Evolutionary conservation across 2,329 filamentous ascomycete genomes (phyloP).

Genomic region (Xylaria sp.): DNA sequence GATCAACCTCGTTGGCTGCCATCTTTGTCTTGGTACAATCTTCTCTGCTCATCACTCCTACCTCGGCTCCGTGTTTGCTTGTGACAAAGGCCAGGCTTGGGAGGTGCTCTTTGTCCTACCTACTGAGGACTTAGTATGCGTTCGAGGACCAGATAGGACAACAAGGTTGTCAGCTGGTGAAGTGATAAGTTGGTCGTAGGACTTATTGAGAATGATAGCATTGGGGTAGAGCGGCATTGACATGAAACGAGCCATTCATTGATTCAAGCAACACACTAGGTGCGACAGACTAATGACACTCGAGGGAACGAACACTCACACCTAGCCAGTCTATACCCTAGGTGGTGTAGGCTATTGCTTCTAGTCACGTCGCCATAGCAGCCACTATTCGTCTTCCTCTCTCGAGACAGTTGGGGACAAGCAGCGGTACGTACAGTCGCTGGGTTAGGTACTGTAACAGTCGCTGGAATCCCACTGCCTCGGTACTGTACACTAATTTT

Average conservation of each 20-base stretch:
- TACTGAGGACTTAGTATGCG: neutral
- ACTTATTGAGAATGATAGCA: neutral
- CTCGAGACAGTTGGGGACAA: neutral
- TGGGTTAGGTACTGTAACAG: neutral
- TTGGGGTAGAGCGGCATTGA: neutral
- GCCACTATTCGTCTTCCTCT: neutral
- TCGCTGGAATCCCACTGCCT: conserved; percentile 1
- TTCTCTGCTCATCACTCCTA: conserved; percentile 15
- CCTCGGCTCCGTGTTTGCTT: conserved; percentile 32
- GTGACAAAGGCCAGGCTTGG: conserved; percentile 15
- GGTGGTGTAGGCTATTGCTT: neutral
- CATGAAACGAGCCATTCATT: conserved; percentile 2
- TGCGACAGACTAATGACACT: neutral
- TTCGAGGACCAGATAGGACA: conserved; percentile 2
- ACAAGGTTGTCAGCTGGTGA: conserved; percentile 15
- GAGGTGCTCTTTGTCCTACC: conserved; percentile 9
- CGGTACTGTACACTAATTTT: neutral
- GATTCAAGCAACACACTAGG: neutral
- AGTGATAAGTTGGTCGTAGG: neutral
- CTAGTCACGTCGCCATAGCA: neutral
- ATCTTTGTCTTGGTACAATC: neutral
- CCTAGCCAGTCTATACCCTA: neutral
- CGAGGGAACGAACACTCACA: neutral
- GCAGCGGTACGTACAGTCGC: neutral
- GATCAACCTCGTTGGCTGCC: conserved; percentile 3